Conservation (phyloP, 345 rosid genomes). For the Camelina hispida region DNA sequence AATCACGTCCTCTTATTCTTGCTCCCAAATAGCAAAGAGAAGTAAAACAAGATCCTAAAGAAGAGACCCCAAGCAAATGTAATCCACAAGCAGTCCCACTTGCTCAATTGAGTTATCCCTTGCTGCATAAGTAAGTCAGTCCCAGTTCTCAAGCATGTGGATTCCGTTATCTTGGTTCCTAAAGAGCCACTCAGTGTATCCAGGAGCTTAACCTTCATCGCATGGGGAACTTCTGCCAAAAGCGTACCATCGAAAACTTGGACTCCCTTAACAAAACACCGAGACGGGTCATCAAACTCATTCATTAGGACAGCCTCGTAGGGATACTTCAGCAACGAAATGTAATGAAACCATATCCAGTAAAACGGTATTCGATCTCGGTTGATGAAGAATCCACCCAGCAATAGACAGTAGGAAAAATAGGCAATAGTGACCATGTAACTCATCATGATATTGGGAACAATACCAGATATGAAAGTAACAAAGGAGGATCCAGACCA, state of each 20-base stretch:
- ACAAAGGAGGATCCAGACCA: constrained; percentile 85
- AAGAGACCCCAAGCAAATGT: constrained; percentile 50
- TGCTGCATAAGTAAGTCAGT: constrained; percentile 44
- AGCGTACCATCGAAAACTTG: constrained; percentile 46
- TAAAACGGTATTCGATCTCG: constrained; percentile 46
- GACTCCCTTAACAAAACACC: constrained; percentile 44
- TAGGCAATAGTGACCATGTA: constrained; percentile 52
- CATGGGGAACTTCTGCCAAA: constrained; percentile 32
- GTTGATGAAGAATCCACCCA: constrained; percentile 48
- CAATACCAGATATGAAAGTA: constrained; percentile 52
- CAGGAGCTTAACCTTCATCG: constrained; percentile 41
- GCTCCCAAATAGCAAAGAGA: constrained; percentile 48
- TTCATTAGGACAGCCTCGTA: constrained; percentile 47
- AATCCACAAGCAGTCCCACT: constrained; percentile 51
- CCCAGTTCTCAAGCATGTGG: constrained; percentile 49
- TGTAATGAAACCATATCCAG: constrained; percentile 52
- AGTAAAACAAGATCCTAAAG: constrained; percentile 49
- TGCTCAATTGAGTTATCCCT: constrained; percentile 46
- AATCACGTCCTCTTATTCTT: constrained; percentile 54
- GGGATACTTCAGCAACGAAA: constrained; percentile 45
- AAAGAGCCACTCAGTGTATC: constrained; percentile 40
- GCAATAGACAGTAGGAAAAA: constrained; percentile 51
- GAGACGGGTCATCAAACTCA: constrained; percentile 43
- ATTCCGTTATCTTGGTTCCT: constrained; percentile 43
- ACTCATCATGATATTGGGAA: constrained; percentile 52